Base-by-base conservation (phyloP, 495 filamentous ascomycete species). In the Schizothecium vesticola region DNA sequence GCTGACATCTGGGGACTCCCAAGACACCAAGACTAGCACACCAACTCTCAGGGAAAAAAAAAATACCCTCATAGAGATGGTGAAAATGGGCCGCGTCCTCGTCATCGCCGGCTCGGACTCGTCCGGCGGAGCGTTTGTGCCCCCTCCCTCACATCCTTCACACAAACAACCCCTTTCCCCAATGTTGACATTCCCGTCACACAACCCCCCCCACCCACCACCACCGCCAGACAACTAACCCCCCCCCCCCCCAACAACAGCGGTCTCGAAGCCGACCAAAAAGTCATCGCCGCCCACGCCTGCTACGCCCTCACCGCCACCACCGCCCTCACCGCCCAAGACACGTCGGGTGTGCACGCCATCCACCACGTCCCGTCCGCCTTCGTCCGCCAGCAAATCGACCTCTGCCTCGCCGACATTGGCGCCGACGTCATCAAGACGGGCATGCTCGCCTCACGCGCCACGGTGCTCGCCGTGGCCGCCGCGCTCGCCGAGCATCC, bases 231-330 rank as follows among this genome's bases (percentile, higher is more conserved):
- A n/a, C n/a, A 51, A 66, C 57, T 56, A 23, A 25, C 59, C 59
- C 33, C n/a, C 28, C 13, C 29, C 10, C 33, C 11, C 11, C n/a
- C n/a, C n/a, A n/a, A n/a, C n/a, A 65, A 58, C 70, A 97, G 93
- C 56, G 95, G 95, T n/a, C 87, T 99, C 56, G 95, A 99, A 76
- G 95, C 95, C 31, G 95, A 99, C 79, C 93, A 97, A 78, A 94
- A 95, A 75, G 93, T 96, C 63, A 89, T 97, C 43, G 91, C 94
- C 26, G 91, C 91, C 21, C 92, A 97, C 86, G 89, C 88, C 59
- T 92, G 90, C 81, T 97, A 97, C 82, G 93, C 93, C 66, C 95
- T 97, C 86, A 97, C 94, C 56, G 91, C 93, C n/a, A 97, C 94
- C 36, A 97, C 95, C 3, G 94, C 94, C 22, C 80, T 99, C 71